These are phyloP conservation scores for Puccinia polysora DNA, from an alignment of 1,284 basidiomycete genomes.

Conservation along the genomic window DNA sequence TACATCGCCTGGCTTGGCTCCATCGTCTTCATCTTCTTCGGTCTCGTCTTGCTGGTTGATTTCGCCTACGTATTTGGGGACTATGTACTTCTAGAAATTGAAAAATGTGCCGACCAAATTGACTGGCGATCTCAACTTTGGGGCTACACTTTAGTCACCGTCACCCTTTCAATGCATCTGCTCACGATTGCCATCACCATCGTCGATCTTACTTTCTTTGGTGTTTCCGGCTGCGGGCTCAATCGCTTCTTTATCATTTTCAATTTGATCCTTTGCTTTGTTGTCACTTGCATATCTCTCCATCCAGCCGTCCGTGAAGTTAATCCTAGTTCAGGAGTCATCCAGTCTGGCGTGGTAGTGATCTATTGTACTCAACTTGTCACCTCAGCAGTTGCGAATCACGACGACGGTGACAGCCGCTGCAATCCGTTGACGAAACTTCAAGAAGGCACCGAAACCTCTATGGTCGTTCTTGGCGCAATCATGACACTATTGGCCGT, in stretches of 20 bases:
- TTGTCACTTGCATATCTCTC: slow-evolving; percentile 78
- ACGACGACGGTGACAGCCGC: slow-evolving; percentile 61
- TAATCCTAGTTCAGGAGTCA: slow-evolving; percentile 89
- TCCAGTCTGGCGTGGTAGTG: slow-evolving; percentile 92
- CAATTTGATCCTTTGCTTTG: slow-evolving; percentile 75
- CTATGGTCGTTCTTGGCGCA: slow-evolving; percentile 83
- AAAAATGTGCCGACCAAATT: slow-evolving; percentile 80
- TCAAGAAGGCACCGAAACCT: slow-evolving; percentile 65
- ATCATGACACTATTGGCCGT: slow-evolving; percentile 96
- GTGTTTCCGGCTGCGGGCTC: slow-evolving; percentile 74
- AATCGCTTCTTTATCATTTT: slow-evolving; percentile 95
- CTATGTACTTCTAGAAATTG: slow-evolving; percentile 93
- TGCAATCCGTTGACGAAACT: slow-evolving; percentile 79
- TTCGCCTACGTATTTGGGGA: slow-evolving; percentile 73
- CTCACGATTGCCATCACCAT: slow-evolving; percentile 77
- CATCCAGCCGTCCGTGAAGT: slow-evolving; percentile 83
- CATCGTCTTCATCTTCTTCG: slow-evolving; percentile 85
- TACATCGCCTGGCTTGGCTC: slow-evolving; percentile 71
- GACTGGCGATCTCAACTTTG: slow-evolving; percentile 67
- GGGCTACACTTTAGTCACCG: slow-evolving; percentile 93
- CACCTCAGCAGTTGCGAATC: slow-evolving; percentile 89
- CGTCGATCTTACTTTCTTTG: slow-evolving; percentile 87
- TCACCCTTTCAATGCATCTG: slow-evolving; percentile 82
- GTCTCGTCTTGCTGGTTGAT: slow-evolving; percentile 93
- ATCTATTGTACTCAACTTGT: slow-evolving; percentile 95